These are phyloP conservation scores for Oemleria cerasiformis DNA, from an alignment of 306 rosid genomes.

Conservation along the genomic window DNA sequence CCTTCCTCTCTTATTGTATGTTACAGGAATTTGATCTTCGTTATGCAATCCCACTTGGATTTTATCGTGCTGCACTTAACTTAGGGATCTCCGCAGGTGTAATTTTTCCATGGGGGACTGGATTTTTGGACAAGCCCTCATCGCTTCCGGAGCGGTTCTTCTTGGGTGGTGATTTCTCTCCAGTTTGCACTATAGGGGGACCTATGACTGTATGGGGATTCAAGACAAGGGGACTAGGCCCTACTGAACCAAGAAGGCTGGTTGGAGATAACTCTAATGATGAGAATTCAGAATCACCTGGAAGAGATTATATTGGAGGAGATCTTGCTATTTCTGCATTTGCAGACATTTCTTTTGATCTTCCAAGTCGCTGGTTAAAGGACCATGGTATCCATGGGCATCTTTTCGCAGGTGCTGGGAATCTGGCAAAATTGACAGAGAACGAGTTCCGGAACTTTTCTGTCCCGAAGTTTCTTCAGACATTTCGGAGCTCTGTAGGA, in stretches of 20 bases:
- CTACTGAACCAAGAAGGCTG: slow-evolving; percentile 71
- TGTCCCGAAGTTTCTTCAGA: slow-evolving; percentile 54
- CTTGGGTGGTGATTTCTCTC: slow-evolving; percentile 97
- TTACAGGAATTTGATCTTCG: slow-evolving; percentile 88
- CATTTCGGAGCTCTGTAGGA: slow-evolving; percentile 83
- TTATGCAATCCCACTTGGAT: slow-evolving; percentile 79
- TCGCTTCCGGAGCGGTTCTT: slow-evolving; percentile 92
- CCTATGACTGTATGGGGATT: slow-evolving; percentile 89
- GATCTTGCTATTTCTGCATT: slow-evolving; percentile 95
- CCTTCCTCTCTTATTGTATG: slow-evolving; percentile 26
- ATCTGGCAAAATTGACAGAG: slow-evolving; percentile 78
- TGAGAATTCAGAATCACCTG: slow-evolving; percentile 47
- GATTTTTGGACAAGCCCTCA: slow-evolving; percentile 72
- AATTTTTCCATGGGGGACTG: slow-evolving; percentile 84
- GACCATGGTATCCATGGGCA: slow-evolving; percentile 91
- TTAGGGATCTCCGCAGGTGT: slow-evolving; percentile 83
- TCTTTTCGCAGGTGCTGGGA: slow-evolving; percentile 90
- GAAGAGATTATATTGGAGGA: slow-evolving; percentile 82
- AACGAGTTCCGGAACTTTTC: slow-evolving; percentile 66
- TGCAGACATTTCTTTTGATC: slow-evolving; percentile 89
- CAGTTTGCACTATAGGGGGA: slow-evolving; percentile 80
- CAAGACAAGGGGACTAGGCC: slow-evolving; percentile 86
- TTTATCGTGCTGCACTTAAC: slow-evolving; percentile 78
- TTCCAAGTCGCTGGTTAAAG: slow-evolving; percentile 81
- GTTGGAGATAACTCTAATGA: slow-evolving; percentile 38